Base-by-base conservation (phyloP, 2,329 filamentous ascomycete species). In the Penicillium psychrosexuale region DNA sequence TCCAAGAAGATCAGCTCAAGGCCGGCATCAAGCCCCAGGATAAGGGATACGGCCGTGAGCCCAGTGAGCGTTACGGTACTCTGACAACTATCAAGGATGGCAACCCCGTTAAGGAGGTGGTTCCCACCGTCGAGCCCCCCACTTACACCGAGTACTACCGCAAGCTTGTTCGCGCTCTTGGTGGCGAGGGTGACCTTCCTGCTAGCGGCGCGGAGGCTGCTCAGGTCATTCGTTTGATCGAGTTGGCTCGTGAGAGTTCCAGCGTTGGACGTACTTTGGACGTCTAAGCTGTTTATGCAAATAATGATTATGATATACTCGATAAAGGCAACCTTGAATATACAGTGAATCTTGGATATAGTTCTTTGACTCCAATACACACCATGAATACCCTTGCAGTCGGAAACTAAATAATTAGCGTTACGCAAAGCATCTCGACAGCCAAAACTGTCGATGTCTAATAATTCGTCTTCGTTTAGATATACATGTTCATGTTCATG, bases 1-100 rank as follows among this genome's bases (percentile, higher is more conserved):
- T 84, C 1, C 89, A 93, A 72, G 90, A 94, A 75, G 83, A 86
- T 53, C 87, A 91, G 70, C 80, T 92, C 50, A 83, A 83, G 69
- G 78, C 75, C 2, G 89, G 89, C 8, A 72, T 82, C 62, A 81
- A 78, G 69, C 84, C 85, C 7, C 79, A 80, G 0, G 84, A 89
- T 53, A 69, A 78, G 3, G 80, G 76, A 3, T 92, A 90, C 66
- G 90, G 86, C 2, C 70, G 81, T 37, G 89, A 92, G 65, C 76
- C 79, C 9, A 75, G 78, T 47, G 77, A 82, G 37, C 78, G 79
- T 61, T 81, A 83, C 51, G 85, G 87, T 59, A 62, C 67, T 40
- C 72, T 91, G 59, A 82, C 83, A 8, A 76, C 82, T 5, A 70
- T 86, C 2, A 76, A 78, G 3, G 78, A 82, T 12, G 83, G 79